Evolutionary conservation across 345 rosid genomes (phyloP), one percentile per base, ranked within the genome.

Genomic region (Jatropha curcas): DNA sequence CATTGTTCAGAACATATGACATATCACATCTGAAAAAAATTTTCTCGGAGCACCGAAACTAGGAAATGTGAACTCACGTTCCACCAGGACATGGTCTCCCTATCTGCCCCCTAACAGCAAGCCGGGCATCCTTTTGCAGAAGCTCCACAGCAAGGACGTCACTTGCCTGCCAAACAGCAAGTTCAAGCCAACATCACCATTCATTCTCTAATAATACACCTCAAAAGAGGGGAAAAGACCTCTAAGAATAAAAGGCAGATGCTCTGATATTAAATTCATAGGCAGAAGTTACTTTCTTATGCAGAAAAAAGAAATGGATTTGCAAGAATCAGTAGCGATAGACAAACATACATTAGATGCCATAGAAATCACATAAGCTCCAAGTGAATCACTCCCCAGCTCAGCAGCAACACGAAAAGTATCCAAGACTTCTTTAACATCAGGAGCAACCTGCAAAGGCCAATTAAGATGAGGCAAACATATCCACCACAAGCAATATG

Each of bases 281-380:
- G 27, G 7, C 35, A 14, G 8, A 28, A 9, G 19, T 4, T n/a
- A 33, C 2, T n/a, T 22, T 27, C 9, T 58, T 37, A 14, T 45
- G 6, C 2, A 67, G 5, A 43, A 24, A 2, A 37, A 6, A 5
- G 31, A 71, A 76, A 74, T 57, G n/a, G 61, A 24, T 72, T 48
- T 35, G 27, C 25, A 77, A 57, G 61, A 70, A 48, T 17, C 27
- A 59, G 70, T n/a, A 76, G 62, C 55, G 52, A 51, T 71, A 61
- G 60, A 35, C 35, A 69, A 43, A 64, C 79, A 70, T 88, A 93
- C 98, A 85, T 94, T 87, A 78, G 98, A 95, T 78, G 99, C 98
- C 99, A 95, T 92, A 45, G 99, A 95, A 70, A 95, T 95, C 75
- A 95, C 94, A 76, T 95, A 95, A 74, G 99, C 98, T 74, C 99